Conservation (phyloP, 257 asterid genomes). For the Solanum lignicaule region DNA sequence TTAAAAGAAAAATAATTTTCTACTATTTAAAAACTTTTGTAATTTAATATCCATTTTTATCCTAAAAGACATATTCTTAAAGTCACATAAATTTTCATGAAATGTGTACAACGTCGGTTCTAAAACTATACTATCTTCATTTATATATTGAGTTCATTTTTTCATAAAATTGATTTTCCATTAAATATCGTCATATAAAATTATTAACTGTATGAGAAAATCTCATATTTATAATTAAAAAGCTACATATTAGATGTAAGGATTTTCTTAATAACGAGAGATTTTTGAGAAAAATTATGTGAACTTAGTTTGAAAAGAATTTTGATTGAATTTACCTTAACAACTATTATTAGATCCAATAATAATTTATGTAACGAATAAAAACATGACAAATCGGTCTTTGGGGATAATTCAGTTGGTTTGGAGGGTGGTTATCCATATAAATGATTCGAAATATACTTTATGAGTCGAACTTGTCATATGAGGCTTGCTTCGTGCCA, state of each 20-base stretch:
- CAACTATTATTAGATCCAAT: neutral
- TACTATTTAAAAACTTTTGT: neutral
- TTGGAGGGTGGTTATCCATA: no score
- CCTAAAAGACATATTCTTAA: neutral
- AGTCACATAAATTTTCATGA: neutral
- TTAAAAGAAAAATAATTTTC: neutral
- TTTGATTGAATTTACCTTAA: neutral
- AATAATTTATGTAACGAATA: neutral
- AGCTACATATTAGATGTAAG: neutral
- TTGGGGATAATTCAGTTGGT: no score
- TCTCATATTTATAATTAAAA: neutral
- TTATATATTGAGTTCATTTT: neutral
- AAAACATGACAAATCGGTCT: neutral
- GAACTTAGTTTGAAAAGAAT: neutral
- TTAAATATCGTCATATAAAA: neutral
- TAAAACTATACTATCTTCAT: neutral
- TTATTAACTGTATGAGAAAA: neutral
- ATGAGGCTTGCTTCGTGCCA: no score
- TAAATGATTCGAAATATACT: neutral
- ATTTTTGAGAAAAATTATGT: neutral
- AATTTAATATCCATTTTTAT: neutral
- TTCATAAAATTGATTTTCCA: neutral
- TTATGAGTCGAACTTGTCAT: neutral
- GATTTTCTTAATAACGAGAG: neutral
- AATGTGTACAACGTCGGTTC: neutral